Percentiles rank a stretch among this genome's conserved stretches.
phyloP scores from a whole-genome alignment of 2,329 filamentous ascomycete species.

The Fusarium citri region DNA sequence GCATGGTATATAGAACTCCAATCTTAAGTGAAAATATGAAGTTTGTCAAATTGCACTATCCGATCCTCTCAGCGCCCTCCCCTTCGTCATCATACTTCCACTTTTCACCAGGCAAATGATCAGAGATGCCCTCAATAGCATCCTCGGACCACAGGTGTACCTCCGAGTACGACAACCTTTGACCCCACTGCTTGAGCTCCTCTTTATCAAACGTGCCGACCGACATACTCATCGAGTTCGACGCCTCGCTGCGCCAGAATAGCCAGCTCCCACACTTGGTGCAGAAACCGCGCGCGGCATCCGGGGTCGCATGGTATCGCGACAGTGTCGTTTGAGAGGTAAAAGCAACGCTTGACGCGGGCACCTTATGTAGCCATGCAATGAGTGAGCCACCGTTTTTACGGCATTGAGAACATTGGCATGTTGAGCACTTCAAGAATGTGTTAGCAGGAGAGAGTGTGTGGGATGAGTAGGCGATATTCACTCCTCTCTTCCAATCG shows the following conservation, averaged over 20 bases:
- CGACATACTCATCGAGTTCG: conserved; percentile 50
- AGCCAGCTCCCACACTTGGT: conserved; percentile 60
- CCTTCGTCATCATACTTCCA: conserved; percentile 39
- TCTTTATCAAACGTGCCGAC: conserved; percentile 61
- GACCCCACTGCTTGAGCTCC: conserved; percentile 55
- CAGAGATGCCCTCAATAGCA: conserved; percentile 62
- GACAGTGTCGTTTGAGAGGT: conserved; percentile 50
- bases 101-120: conserved; percentile 50
- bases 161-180: conserved; percentile 53
- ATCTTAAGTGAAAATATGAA: neutral
- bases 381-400: conserved; percentile 62
- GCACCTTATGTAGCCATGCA: conserved; percentile 55
- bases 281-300: conserved; percentile 61
- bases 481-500: conserved; percentile 55
- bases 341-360: conserved; percentile 52
- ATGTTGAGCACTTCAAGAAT: conserved; percentile 56
- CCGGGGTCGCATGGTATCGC: conserved; percentile 56
- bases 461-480: neutral
- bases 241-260: conserved; percentile 56
- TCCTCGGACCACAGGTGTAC: conserved; percentile 58
- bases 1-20: conserved; percentile 2
- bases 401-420: conserved; percentile 68
- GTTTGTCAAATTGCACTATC: neutral
- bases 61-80: conserved; percentile 39
- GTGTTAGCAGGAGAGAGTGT: neutral